Evolutionary conservation across 2,329 filamentous ascomycete genomes (phyloP).

Genomic region (Fusarium oligoseptatum): DNA sequence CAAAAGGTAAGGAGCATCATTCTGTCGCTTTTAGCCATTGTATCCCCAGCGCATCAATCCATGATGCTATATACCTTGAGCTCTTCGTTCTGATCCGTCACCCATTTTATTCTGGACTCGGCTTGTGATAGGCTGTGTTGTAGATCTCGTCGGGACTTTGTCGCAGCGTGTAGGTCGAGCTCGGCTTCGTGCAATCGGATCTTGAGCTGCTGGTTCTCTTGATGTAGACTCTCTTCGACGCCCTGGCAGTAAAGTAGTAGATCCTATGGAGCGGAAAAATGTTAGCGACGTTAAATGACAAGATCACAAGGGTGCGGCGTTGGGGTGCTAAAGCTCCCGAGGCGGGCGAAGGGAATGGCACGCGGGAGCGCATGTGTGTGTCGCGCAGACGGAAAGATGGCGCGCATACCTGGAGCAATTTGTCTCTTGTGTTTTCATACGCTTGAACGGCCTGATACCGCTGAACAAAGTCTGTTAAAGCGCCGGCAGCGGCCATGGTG

Average conservation of each 20-base stretch:
- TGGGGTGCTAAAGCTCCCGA: background rate
- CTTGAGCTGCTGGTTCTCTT: slow-evolving; percentile 59
- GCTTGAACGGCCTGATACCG: slow-evolving; percentile 60
- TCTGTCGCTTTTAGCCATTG: slow-evolving; percentile 53
- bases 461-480: slow-evolving; percentile 61
- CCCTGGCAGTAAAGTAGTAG: slow-evolving; percentile 53
- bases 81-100: slow-evolving; percentile 56
- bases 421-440: slow-evolving; percentile 57
- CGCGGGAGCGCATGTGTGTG: slow-evolving; percentile 1
- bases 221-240: slow-evolving; percentile 58
- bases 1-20: slow-evolving; percentile 70
- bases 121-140: slow-evolving; percentile 61
- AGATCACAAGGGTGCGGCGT: background rate
- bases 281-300: slow-evolving; percentile 8
- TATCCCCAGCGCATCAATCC: slow-evolving; percentile 15
- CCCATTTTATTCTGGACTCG: slow-evolving; percentile 52
- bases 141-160: slow-evolving; percentile 62
- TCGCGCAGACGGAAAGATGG: background rate
- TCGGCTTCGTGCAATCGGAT: slow-evolving; percentile 58
- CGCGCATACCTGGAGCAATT: slow-evolving; percentile 61
- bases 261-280: slow-evolving; percentile 43
- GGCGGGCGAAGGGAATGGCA: slow-evolving; percentile 15
- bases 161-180: slow-evolving; percentile 66
- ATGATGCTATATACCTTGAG: slow-evolving; percentile 58
- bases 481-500: slow-evolving; percentile 45